Evolutionary conservation across 176 grass and related monocot species (phyloP), one percentile per base, ranked within the genome.

Genomic region (Rhynchospora pubera): DNA sequence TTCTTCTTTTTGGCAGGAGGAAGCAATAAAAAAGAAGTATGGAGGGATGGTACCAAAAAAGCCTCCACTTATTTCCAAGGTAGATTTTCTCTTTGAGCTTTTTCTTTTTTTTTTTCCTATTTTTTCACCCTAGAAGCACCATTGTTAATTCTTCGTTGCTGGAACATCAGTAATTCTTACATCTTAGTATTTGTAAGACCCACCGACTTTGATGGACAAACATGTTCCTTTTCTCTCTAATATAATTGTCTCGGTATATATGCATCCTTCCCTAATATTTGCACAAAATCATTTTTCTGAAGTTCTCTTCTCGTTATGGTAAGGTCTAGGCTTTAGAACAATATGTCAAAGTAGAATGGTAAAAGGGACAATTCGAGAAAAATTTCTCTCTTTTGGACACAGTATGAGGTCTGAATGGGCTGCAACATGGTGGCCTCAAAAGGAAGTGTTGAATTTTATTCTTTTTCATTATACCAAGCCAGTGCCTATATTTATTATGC

Each of bases 61-160:
- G 84, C 89, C 91, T 70, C 94, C 92, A 10, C 90, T 97, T 70
- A 92, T 97, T 79, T 97, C 91, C 84, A 94, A 94, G 92, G 94
- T 91, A 81, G 42, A 21, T 90, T 39, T 75, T 64, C 57, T 56
- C 16, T 30, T 76, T 55, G 12, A 53, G 72, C 28, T 76, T 2
- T 30, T 32, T 56, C 18, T 55, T 7, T 24, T 14, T 2, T 23
- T 34, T 34, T 55, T 76, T 2, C n/a, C n/a, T n/a, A n/a, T n/a
- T 30, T 32, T 56, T 44, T 55, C 5, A 13, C 13, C 5, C 50
- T 76, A 56, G 1, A 32, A 76, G 72, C 50, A 55, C 13, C 13
- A 53, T 14, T 53, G 16, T 55, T 16, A 30, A 50, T 21, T 77
- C 13, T 44, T 89, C 22, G 53, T 71, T 34, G 43, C 12, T 65